These are phyloP conservation scores for Spinellus fusiger DNA, from an alignment of 192 early-diverging fungal species.

Conservation along the genomic window DNA sequence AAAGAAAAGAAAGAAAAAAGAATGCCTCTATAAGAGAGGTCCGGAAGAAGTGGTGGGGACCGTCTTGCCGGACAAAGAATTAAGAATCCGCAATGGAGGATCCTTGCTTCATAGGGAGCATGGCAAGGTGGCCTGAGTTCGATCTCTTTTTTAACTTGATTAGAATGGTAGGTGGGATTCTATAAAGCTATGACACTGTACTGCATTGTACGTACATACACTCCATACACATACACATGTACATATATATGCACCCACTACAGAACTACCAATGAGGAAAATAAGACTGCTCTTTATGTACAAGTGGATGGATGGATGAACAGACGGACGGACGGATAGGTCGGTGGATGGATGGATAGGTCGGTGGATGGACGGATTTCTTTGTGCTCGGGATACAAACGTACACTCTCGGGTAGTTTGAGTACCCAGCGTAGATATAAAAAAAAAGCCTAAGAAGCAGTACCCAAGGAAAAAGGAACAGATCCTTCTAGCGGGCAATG, in stretches of 20 bases:
- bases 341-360: background rate
- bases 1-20: background rate
- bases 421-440: background rate
- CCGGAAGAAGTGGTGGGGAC: too few species aligned
- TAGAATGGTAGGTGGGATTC: slow-evolving; percentile 5
- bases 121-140: background rate
- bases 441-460: background rate
- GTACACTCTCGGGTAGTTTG: background rate
- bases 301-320: background rate
- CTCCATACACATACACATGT: background rate
- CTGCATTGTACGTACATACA: background rate
- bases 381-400: background rate
- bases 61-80: background rate
- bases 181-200: background rate
- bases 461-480: background rate
- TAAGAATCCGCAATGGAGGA: background rate
- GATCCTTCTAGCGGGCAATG: background rate
- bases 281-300: background rate
- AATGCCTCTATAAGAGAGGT: background rate
- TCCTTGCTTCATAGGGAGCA: background rate
- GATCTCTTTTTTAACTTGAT: slow-evolving; percentile 13
- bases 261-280: background rate
- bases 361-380: background rate
- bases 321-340: slow-evolving; percentile 1
- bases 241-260: background rate